Percentiles rank a stretch among this genome's conserved stretches.
phyloP scores from a whole-genome alignment of 768 basidiomycete species.

The Boletus vinaceobasis region DNA sequence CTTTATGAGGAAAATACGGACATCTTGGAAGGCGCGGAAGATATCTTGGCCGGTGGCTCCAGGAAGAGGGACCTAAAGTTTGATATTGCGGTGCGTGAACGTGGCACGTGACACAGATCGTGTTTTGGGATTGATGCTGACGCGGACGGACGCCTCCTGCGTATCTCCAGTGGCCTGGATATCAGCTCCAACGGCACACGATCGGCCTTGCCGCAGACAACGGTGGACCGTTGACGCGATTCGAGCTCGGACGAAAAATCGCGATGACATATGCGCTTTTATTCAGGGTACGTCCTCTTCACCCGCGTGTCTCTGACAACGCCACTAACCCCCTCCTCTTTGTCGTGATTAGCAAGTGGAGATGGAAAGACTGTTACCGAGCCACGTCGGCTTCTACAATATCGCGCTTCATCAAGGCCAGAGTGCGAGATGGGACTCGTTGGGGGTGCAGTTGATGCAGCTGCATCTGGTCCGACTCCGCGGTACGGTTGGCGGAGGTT shows the following conservation, averaged over 20 bases:
- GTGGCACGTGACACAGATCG: not conserved
- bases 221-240: slow-evolving; percentile 1
- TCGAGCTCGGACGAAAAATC: not conserved
- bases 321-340: not conserved
- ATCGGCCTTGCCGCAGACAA: not conserved
- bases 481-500: not conserved
- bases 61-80: not conserved
- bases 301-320: not conserved
- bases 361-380: not conserved
- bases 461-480: slow-evolving; percentile 8
- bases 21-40: not conserved
- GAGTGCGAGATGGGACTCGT: not conserved
- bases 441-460: slow-evolving; percentile 6
- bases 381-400: not conserved
- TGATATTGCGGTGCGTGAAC: slow-evolving; percentile 1
- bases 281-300: not conserved
- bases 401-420: slow-evolving; percentile 11
- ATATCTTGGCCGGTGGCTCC: not conserved
- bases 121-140: not conserved
- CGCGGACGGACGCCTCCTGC: not conserved
- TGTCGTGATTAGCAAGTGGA: slow-evolving; percentile 1
- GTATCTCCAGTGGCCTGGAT: slow-evolving; percentile 11
- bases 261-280: not conserved
- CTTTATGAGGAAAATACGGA: rapidly evolving
- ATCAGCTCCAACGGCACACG: not conserved